Base-by-base conservation (phyloP, 2,329 filamentous ascomycete genomes). In the Colletotrichum orbiculare region DNA sequence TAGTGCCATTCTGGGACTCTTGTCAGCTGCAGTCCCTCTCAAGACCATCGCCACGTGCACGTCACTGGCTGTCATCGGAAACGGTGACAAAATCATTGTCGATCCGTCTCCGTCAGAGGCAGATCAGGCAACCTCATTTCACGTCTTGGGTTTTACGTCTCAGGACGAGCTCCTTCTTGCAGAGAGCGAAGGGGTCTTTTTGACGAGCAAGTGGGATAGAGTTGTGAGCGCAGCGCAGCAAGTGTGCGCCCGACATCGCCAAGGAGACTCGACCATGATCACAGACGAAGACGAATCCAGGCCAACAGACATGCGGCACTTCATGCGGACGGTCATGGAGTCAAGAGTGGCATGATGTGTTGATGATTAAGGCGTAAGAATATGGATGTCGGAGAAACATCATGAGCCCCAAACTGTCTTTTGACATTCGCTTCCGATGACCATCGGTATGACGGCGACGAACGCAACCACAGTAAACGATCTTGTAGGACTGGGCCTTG, bases 91-190 rank as follows among this genome's bases (percentile, higher is more conserved):
- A 53, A 78, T 89, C 38, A 75, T 88, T 37, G 77, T 81, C 35
- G 85, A 90, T 59, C 93, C 93, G 7, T 87, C 86, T 4, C 82
- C 87, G 6, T 81, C 85, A 25, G 84, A 91, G 66, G 82, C 89
- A 49, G 82, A 87, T 68, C 78, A 80, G 49, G 89, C 91, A 10
- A 83, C 81, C 60, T 96, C 93, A 6, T 79, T 92, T 25, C 95
- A 97, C 74, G 92, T 91, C n/a, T 83, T 97, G 63, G 91, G 89
- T 6, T 97, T 96, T 75, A 90, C 90, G n/a, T 89, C 89, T 1
- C 82, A 88, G 55, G 87, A 90, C 8, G 88, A 92, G 64, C 80
- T 97, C 55, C 78, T 97, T 25, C 78, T 97, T 46, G 89, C 87
- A 39, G 92, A 97, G 78, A 97, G 93, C 72, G 89, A 95, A 71